Percentiles rank a stretch among this genome's conserved stretches.
Evolutionary conservation across 1,284 basidiomycete genomes (phyloP).

Genomic region (Exsudoporus floridanus): DNA sequence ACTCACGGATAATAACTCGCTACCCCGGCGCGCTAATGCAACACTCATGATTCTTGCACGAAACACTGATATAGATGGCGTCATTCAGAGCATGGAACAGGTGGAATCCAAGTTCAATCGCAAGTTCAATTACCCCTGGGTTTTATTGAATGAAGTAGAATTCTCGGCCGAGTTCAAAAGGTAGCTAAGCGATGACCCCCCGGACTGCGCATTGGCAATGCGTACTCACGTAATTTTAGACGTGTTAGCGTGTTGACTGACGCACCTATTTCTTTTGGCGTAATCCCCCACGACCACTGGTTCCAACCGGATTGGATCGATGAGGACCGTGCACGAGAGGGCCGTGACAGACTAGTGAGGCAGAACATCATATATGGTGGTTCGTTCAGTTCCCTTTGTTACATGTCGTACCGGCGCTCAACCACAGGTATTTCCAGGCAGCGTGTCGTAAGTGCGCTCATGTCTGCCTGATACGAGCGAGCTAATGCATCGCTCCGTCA

Average conservation of each 20-base stretch:
- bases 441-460: constrained; percentile 47
- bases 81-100: constrained; percentile 53
- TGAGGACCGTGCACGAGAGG: constrained; percentile 62
- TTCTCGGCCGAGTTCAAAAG: constrained; percentile 70
- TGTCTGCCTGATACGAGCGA: neutral
- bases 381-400: constrained; percentile 22
- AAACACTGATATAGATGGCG: constrained; percentile 49
- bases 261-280: constrained; percentile 63
- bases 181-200: constrained; percentile 32
- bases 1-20: neutral
- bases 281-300: constrained; percentile 76
- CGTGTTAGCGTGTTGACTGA: constrained; percentile 57
- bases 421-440: constrained; percentile 37
- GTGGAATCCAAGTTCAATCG: constrained; percentile 64
- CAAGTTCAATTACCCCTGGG: constrained; percentile 67
- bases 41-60: constrained; percentile 35
- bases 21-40: constrained; percentile 33
- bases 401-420: neutral
- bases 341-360: constrained; percentile 58
- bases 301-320: constrained; percentile 81
- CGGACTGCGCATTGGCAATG: neutral
- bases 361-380: constrained; percentile 73
- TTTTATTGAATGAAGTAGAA: constrained; percentile 69
- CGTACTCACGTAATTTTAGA: constrained; percentile 36
- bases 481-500: constrained; percentile 23